Conservation (phyloP, 441 rosid species). For the Rhodomyrtus psidioides region DNA sequence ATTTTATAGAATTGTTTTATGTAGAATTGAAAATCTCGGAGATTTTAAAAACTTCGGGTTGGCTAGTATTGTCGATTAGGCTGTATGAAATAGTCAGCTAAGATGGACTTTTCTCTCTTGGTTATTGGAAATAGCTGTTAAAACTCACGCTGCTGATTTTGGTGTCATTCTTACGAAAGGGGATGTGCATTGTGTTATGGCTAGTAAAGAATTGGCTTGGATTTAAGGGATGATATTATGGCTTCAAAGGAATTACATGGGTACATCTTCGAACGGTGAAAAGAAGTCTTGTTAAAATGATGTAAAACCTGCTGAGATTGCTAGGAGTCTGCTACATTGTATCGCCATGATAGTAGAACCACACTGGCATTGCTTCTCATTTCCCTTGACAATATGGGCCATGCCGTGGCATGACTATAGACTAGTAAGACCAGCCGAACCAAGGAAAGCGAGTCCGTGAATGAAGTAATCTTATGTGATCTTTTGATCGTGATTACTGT, state of each 20-base stretch:
- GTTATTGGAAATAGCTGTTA: neutral
- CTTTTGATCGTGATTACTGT: neutral
- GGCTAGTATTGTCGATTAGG: neutral
- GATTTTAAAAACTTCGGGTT: fast-evolving
- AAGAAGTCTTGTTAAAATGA: neutral
- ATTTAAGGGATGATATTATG: neutral
- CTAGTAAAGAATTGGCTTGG: neutral
- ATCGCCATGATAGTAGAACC: neutral
- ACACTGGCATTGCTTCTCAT: neutral
- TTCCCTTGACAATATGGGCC: neutral
- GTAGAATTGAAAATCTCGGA: neutral
- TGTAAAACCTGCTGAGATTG: neutral
- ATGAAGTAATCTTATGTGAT: neutral
- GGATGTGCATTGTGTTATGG: neutral
- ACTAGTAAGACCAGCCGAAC: no score
- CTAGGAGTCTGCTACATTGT: neutral
- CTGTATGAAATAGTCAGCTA: neutral
- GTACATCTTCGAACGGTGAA: neutral
- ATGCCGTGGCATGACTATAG: neutral
- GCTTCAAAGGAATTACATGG: neutral
- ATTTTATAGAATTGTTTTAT: neutral
- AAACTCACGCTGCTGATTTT: neutral
- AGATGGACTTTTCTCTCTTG: neutral
- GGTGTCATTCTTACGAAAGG: neutral
- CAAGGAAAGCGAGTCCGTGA: no score